phyloP scores from a whole-genome alignment of 2,329 filamentous ascomycete genomes.

The Capronia coronata region DNA sequence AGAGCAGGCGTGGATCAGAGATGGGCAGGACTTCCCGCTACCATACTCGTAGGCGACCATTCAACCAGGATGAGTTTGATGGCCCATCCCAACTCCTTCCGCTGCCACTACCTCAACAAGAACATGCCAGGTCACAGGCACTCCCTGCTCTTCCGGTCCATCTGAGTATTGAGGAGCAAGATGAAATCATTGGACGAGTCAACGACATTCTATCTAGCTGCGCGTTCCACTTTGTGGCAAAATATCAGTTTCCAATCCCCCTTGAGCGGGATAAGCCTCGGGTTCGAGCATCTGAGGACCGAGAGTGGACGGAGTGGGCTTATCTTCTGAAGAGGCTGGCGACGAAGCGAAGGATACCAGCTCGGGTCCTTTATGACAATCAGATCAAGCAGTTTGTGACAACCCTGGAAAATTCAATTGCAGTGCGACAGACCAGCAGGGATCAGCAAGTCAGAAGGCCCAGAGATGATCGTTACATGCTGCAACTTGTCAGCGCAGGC shows the following conservation, averaged over 20 bases:
- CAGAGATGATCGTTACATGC: slow-evolving; percentile 82
- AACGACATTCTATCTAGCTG: slow-evolving; percentile 80
- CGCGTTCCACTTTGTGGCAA: slow-evolving; percentile 83
- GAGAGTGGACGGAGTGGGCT: slow-evolving; percentile 90
- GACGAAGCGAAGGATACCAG: slow-evolving; percentile 78
- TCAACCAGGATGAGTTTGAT: slow-evolving; percentile 83
- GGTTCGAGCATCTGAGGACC: slow-evolving; percentile 65
- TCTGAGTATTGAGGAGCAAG: slow-evolving; percentile 75
- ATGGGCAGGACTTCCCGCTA: slow-evolving; percentile 23
- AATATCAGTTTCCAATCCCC: slow-evolving; percentile 84
- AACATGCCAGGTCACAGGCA: slow-evolving; percentile 71
- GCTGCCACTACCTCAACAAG: slow-evolving; percentile 61
- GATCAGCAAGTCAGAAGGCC: slow-evolving; percentile 62
- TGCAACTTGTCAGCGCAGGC: slow-evolving; percentile 79
- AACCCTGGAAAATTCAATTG: slow-evolving; percentile 77
- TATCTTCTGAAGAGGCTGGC: slow-evolving; percentile 78
- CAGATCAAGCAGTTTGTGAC: slow-evolving; percentile 90
- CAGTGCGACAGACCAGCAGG: slow-evolving; percentile 53
- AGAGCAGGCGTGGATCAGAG: slow-evolving; percentile 22
- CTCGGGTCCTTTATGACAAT: slow-evolving; percentile 75
- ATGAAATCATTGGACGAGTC: slow-evolving; percentile 69
- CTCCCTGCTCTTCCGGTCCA: slow-evolving; percentile 77
- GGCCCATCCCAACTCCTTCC: slow-evolving; percentile 77
- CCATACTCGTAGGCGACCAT: slow-evolving; percentile 42
- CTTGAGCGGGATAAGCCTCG: slow-evolving; percentile 75